A percentile compares a stretch with the other conserved stretches of the same genome.
Conservation (phyloP, 1,284 basidiomycete species). For the Malassezia yamatoensis region DNA sequence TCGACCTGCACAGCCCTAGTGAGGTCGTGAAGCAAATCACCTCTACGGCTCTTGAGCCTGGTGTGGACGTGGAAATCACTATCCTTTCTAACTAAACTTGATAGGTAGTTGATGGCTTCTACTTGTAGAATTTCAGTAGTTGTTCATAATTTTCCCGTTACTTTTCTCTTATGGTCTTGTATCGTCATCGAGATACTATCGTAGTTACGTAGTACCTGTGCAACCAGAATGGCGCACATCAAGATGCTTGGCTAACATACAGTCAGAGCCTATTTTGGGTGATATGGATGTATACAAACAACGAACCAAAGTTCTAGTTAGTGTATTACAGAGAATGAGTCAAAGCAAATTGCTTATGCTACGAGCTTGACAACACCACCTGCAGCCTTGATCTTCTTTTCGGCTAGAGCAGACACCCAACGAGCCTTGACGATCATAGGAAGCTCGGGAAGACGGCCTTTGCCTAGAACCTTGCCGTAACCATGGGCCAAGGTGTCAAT, state of each 20-base stretch:
- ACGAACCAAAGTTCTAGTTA: neutral
- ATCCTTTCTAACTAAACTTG: constrained; percentile 58
- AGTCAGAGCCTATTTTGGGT: neutral
- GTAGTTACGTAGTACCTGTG: no score
- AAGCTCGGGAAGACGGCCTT: constrained; percentile 44
- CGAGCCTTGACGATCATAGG: constrained; percentile 48
- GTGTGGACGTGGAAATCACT: constrained; percentile 98
- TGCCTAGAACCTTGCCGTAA: constrained; percentile 48
- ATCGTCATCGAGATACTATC: no score
- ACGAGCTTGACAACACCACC: constrained; percentile 47
- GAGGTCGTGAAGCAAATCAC: constrained; percentile 99
- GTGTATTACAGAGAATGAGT: constrained; percentile 1
- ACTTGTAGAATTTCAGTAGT: no score
- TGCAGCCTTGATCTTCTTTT: constrained; percentile 49
- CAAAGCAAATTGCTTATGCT: constrained; percentile 4
- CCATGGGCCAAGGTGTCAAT: constrained; percentile 47
- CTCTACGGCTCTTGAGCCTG: constrained; percentile 94
- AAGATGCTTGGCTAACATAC: no score
- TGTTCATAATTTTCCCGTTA: no score
- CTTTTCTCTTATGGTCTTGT: no score
- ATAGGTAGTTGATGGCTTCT: no score
- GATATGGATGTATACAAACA: constrained; percentile 16
- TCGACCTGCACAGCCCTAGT: constrained; percentile 95
- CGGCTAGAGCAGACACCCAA: constrained; percentile 45
- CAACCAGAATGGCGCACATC: no score